Conservation (phyloP, 2,329 filamentous ascomycete genomes). For the Colletotrichum tanaceti region DNA sequence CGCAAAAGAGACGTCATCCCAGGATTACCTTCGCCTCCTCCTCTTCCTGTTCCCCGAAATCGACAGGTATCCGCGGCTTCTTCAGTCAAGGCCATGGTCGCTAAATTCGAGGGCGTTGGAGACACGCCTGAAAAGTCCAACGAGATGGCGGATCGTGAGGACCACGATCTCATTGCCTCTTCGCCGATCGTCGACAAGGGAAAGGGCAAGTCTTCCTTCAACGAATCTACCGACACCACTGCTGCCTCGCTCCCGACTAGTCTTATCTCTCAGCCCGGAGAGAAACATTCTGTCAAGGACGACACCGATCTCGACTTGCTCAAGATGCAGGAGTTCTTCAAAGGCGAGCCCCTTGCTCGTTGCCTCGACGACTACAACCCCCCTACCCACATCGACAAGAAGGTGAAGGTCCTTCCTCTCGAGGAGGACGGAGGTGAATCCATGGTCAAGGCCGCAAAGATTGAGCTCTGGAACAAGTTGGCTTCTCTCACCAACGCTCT, state of each 20-base stretch:
- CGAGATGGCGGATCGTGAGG: constrained; percentile 4
- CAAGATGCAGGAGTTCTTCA: constrained; percentile 35
- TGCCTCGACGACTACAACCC: constrained; percentile 32
- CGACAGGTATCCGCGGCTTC: constrained; percentile 24
- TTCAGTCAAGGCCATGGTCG: constrained; percentile 39
- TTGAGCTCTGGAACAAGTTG: constrained; percentile 31
- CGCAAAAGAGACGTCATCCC: constrained; percentile 29
- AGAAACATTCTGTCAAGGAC: neutral
- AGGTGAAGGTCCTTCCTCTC: constrained; percentile 19
- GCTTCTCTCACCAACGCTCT: constrained; percentile 9
- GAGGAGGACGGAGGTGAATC: constrained; percentile 27
- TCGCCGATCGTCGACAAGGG: constrained; percentile 21
- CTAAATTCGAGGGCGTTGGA: constrained; percentile 24
- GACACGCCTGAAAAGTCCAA: constrained; percentile 1
- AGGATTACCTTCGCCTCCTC: constrained; percentile 5
- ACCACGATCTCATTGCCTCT: neutral
- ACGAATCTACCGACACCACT: constrained; percentile 4
- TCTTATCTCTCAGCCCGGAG: neutral
- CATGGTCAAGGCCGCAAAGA: constrained; percentile 26
- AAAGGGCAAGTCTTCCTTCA: constrained; percentile 18
- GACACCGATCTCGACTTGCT: constrained; percentile 30
- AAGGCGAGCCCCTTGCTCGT: constrained; percentile 23
- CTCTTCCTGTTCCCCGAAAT: constrained; percentile 5
- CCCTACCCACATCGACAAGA: constrained; percentile 16
- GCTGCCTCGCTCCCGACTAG: neutral